Evolutionary conservation across 108 stramenopile species (phyloP).

Genomic region (Seminavis robusta): DNA sequence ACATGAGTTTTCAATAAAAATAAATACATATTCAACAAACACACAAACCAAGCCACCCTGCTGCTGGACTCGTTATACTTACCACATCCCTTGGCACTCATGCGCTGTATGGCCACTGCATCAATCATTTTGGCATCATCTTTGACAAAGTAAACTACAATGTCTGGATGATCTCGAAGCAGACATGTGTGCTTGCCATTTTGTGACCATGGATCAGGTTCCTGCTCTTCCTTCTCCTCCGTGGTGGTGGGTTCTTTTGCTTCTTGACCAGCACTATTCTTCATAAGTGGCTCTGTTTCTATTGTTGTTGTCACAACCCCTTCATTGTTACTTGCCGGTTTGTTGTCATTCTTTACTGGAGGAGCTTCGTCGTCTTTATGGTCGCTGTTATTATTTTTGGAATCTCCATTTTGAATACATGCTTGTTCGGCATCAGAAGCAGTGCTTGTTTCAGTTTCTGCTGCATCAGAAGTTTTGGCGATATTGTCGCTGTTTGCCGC

Average conservation of each 20-base stretch:
- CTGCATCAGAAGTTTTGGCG: neutral
- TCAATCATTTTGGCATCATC: constrained; percentile 68
- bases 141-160: constrained; percentile 48
- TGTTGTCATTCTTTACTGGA: neutral
- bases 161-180: constrained; percentile 18
- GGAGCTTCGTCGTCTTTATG: neutral
- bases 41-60: too few species aligned
- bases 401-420: too few species aligned
- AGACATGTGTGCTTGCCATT: constrained; percentile 52
- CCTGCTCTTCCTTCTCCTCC: neutral
- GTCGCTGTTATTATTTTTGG: too few species aligned
- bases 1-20: neutral
- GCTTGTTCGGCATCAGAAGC: too few species aligned
- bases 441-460: neutral
- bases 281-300: constrained; percentile 1
- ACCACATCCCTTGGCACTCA: constrained; percentile 77
- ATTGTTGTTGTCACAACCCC: neutral
- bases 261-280: neutral
- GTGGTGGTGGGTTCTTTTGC: neutral
- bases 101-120: constrained; percentile 43
- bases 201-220: constrained; percentile 61
- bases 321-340: neutral
- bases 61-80: constrained; percentile 5
- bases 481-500: neutral
- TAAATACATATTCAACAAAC: neutral